Percentiles rank a stretch among this genome's conserved stretches.
These are phyloP conservation scores for Acer yangbiense DNA, from an alignment of 345 rosid genomes.

Conservation along the genomic window DNA sequence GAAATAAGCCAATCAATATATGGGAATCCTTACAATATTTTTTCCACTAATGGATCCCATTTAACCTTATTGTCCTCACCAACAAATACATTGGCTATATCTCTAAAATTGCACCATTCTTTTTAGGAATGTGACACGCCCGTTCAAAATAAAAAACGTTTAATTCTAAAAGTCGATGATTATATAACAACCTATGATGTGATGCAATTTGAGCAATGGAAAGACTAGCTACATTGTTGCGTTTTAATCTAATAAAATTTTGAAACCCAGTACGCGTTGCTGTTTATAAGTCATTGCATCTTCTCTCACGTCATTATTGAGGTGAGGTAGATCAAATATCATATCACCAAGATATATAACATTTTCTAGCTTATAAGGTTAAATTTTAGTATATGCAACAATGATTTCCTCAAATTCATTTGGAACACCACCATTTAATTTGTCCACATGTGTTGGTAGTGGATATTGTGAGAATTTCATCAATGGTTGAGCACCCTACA, in stretches of 20 bases:
- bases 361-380: conserved; percentile 27
- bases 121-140: conserved; percentile 28
- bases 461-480: conserved; percentile 49
- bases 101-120: conserved; percentile 50
- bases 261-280: conserved; percentile 31
- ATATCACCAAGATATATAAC: conserved; percentile 41
- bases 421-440: conserved; percentile 15
- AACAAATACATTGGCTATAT: conserved; percentile 36
- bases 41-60: conserved; percentile 28
- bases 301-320: conserved; percentile 17
- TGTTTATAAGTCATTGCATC: conserved; percentile 27
- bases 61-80: conserved; percentile 28
- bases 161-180: conserved; percentile 29
- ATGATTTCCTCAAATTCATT: conserved; percentile 42
- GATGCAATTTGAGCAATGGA: conserved; percentile 6
- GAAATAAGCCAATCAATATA: no score
- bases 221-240: conserved; percentile 19
- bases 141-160: conserved; percentile 31
- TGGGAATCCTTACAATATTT: no score
- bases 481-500: no score
- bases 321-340: conserved; percentile 38
- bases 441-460: conserved; percentile 45
- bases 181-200: conserved; percentile 11
- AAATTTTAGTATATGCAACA: conserved; percentile 28
- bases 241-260: conserved; percentile 26